A percentile compares a stretch with the other conserved stretches of the same genome.
These are phyloP conservation scores for bread wheat (Triticum aestivum) DNA, from an alignment of 176 grass and related monocot species.

Conservation along the genomic window DNA sequence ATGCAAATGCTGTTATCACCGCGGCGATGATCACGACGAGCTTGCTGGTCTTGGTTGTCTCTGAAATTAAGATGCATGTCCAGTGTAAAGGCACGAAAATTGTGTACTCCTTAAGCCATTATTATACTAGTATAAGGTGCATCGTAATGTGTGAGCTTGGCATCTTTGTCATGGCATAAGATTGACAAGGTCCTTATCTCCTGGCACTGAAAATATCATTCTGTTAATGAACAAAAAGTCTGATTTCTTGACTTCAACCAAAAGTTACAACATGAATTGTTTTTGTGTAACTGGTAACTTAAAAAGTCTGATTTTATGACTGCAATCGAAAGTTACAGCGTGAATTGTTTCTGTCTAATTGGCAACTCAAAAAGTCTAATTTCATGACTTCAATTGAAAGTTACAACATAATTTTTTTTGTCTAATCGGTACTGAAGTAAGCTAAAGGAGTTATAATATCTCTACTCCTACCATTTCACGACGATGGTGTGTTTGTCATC, in stretches of 20 bases:
- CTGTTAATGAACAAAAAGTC: background rate
- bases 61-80: background rate
- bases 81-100: background rate
- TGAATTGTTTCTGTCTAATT: background rate
- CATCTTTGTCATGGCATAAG: background rate
- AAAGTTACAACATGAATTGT: background rate
- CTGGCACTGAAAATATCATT: background rate
- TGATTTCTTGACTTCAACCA: background rate
- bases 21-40: background rate
- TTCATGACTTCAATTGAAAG: too few species aligned
- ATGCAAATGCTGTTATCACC: background rate
- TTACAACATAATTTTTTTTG: background rate
- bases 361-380: too few species aligned
- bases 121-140: background rate
- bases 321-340: background rate
- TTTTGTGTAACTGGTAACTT: background rate
- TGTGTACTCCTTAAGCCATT: too few species aligned
- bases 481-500: too few species aligned
- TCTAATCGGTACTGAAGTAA: background rate
- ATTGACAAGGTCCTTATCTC: background rate
- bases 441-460: too few species aligned
- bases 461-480: too few species aligned
- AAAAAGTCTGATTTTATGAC: background rate
- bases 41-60: constrained; percentile 2
- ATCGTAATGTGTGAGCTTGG: background rate